Evolutionary conservation across 2,329 filamentous ascomycete species (phyloP).

Genomic region (Neofusicoccum ribis): DNA sequence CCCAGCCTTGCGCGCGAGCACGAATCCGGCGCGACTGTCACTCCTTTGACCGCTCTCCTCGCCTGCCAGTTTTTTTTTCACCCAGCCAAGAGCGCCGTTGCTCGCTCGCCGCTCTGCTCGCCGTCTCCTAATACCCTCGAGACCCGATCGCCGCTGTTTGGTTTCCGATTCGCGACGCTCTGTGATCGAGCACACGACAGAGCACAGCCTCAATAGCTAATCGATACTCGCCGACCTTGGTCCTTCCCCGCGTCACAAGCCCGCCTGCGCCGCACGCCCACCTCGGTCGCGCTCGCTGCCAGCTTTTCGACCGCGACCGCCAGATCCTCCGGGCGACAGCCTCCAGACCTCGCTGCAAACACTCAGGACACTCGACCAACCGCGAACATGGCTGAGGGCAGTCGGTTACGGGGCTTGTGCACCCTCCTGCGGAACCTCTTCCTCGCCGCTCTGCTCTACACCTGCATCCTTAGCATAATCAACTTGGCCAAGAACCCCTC

Average conservation of each 20-base stretch:
- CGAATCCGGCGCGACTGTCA: slow-evolving; percentile 12
- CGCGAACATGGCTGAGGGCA: slow-evolving; percentile 36
- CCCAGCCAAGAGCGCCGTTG: neutral
- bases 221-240: neutral
- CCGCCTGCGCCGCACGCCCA: neutral
- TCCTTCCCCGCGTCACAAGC: slow-evolving; percentile 5
- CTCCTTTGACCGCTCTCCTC: slow-evolving; percentile 11
- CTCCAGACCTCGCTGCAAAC: neutral
- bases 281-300: neutral
- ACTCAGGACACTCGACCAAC: neutral
- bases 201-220: slow-evolving; percentile 6
- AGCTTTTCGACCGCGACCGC: neutral
- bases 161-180: neutral
- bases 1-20: slow-evolving; percentile 13
- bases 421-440: slow-evolving; percentile 46
- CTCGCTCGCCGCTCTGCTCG: neutral
- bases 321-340: neutral
- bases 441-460: slow-evolving; percentile 45
- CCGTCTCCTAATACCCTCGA: neutral
- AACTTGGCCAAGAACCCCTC: slow-evolving; percentile 43
- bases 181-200: neutral
- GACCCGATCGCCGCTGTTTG: neutral
- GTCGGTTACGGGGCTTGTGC: slow-evolving; percentile 33
- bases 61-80: slow-evolving; percentile 1
- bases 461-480: slow-evolving; percentile 43